A percentile compares a stretch with the other conserved stretches of the same genome.
Conservation (phyloP, 2,329 filamentous ascomycete genomes). For the Neophaeococcomyces aloes region DNA sequence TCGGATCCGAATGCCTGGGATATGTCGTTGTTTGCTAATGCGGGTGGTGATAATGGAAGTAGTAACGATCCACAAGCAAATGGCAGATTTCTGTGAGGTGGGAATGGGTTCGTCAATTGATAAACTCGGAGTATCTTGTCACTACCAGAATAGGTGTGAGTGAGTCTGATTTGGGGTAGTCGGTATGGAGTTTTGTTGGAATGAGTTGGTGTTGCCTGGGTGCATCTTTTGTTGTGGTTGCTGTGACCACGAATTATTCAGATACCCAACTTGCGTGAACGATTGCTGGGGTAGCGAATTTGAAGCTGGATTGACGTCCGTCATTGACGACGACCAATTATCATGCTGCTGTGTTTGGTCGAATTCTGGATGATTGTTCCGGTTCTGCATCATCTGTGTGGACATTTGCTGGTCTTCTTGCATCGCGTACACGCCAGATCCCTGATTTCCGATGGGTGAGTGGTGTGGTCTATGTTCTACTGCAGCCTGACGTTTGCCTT, state of each 20-base stretch:
- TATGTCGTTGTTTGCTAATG: conserved; percentile 3
- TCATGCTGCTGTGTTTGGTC: conserved; percentile 1
- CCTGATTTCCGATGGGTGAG: not conserved
- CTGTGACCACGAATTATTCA: not conserved
- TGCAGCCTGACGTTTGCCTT: not conserved
- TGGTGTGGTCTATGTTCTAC: not conserved
- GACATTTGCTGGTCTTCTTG: not conserved
- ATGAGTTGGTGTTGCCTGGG: not conserved
- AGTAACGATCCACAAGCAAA: not conserved
- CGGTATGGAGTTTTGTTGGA: not conserved
- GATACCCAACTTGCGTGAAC: not conserved
- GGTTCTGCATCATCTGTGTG: not conserved
- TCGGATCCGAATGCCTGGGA: conserved; percentile 2
- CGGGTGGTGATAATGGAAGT: not conserved
- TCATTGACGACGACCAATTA: not conserved
- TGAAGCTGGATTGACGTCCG: not conserved
- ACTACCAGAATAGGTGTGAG: conserved; percentile 5
- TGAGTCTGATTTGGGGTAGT: not conserved
- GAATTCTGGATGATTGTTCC: not conserved
- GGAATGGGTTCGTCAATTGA: not conserved
- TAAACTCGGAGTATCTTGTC: not conserved
- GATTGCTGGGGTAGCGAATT: not conserved
- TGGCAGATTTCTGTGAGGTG: not conserved
- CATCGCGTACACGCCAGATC: not conserved
- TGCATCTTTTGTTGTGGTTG: not conserved